A percentile compares a stretch with the other conserved stretches of the same genome.
Evolutionary conservation across 2,329 filamentous ascomycete species (phyloP).

Genomic region (Parascedosporium putredinis): DNA sequence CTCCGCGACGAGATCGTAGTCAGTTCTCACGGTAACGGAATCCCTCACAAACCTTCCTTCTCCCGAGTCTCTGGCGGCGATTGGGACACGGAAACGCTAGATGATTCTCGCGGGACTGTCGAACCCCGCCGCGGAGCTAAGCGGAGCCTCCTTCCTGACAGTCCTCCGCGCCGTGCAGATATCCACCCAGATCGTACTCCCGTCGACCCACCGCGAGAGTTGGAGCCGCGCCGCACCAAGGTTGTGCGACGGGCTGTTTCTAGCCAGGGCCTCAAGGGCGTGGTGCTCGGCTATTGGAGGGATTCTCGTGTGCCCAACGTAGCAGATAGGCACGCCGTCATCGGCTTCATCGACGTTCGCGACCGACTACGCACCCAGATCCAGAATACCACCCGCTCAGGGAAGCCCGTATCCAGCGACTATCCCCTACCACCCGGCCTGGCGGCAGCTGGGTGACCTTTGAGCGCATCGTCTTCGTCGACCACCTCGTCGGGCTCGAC

Average conservation of each 20-base stretch:
- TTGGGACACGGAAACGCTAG: background rate
- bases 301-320: slow-evolving; percentile 41
- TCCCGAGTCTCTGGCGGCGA: background rate
- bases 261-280: slow-evolving; percentile 27
- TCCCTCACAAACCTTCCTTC: background rate
- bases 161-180: background rate
- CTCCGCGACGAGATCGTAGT: slow-evolving; percentile 41
- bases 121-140: slow-evolving; percentile 7
- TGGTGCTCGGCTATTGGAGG: slow-evolving; percentile 49
- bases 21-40: background rate
- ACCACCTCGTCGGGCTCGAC: slow-evolving; percentile 44
- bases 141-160: slow-evolving; percentile 4
- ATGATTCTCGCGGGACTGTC: background rate
- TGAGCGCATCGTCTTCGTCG: slow-evolving; percentile 46
- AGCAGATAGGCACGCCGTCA: slow-evolving; percentile 44
- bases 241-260: background rate
- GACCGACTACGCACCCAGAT: slow-evolving; percentile 51
- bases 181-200: background rate
- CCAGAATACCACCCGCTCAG: slow-evolving; percentile 36
- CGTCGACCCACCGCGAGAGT: background rate
- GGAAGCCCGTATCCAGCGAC: slow-evolving; percentile 33
- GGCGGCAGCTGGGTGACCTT: slow-evolving; percentile 57
- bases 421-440: slow-evolving; percentile 43
- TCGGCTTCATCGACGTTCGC: slow-evolving; percentile 52
- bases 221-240: slow-evolving; percentile 12